Base-by-base conservation (phyloP, 2,329 filamentous ascomycete genomes). In the Sclerotinia spermophila region DNA sequence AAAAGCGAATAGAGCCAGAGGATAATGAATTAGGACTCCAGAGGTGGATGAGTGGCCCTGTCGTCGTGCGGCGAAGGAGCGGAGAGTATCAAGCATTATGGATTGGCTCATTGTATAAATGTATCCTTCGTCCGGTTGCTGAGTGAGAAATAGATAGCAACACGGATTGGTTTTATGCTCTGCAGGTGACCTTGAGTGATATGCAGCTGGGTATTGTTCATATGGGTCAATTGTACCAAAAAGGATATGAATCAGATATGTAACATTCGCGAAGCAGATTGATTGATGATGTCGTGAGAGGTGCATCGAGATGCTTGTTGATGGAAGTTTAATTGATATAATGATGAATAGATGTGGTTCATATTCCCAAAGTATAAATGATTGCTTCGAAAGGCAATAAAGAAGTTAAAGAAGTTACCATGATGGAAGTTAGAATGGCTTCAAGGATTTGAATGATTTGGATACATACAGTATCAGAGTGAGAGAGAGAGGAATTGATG, bases 131-230 rank as follows among this genome's bases (percentile, higher is more conserved):
- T 53, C 27, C n/a, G 65, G 65, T 67, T 67, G 65, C 65, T 58
- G 65, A 58, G 65, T 67, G 65, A 67, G 53, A 67, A 58, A 33
- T 67, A 42, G 48, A 67, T 30, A 42, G 56, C 21, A n/a, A 19
- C 65, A 67, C 58, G 62, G 61, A 1, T 65, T 65, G 30, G 35
- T 62, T 62, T 62, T n/a, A 38, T 42, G 48, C 30, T 64, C 33
- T 51, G 61, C 61, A 65, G 61, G 44, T 65, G 61, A 65, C 44
- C 44, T 56, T 56, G 35, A n/a, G 27, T 55, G 48, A 67, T 53
- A 56, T 66, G 45, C 45, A 40, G 48, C 38, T 40, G 35, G 35
- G 51, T 44, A 67, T 30, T n/a, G n/a, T 66, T 40, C 42, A 42
- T 51, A 64, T 11, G 30, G 60, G 33, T 45, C 60, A 48, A 62